Evolutionary conservation across 768 basidiomycete species (phyloP).

Genomic region (Artomyces pyxidatus): DNA sequence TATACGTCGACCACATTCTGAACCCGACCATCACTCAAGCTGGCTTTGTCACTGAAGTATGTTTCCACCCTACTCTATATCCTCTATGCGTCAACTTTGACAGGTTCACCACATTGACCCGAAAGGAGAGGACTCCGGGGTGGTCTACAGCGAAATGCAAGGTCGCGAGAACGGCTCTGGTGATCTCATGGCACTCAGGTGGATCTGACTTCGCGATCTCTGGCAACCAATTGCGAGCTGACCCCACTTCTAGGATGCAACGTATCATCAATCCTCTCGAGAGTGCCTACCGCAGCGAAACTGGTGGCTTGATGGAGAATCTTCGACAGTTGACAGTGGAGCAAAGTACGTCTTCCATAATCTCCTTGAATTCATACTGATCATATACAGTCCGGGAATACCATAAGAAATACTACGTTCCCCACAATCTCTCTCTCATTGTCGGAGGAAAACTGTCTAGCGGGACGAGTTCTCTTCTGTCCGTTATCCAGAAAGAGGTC

Average conservation of each 20-base stretch:
- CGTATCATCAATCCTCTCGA: slow-evolving; percentile 69
- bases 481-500: slow-evolving; percentile 73
- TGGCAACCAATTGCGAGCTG: background rate
- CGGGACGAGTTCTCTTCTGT: slow-evolving; percentile 67
- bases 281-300: slow-evolving; percentile 93
- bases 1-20: slow-evolving; percentile 94
- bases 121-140: slow-evolving; percentile 87
- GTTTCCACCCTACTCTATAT: slow-evolving; percentile 1
- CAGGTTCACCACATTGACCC: slow-evolving; percentile 93
- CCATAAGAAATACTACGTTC: slow-evolving; percentile 84
- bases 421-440: slow-evolving; percentile 87
- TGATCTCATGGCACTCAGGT: slow-evolving; percentile 87
- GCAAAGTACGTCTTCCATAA: slow-evolving; percentile 52
- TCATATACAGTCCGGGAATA: slow-evolving; percentile 71
- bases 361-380: slow-evolving; percentile 2
- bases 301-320: slow-evolving; percentile 92
- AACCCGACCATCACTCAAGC: slow-evolving; percentile 91
- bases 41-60: slow-evolving; percentile 60
- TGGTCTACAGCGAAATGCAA: slow-evolving; percentile 97
- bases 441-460: slow-evolving; percentile 81
- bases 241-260: slow-evolving; percentile 47
- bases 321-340: slow-evolving; percentile 78
- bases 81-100: slow-evolving; percentile 1
- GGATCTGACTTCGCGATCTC: slow-evolving; percentile 18
- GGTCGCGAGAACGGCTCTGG: slow-evolving; percentile 89